A percentile compares a stretch with the other conserved stretches of the same genome.
Evolutionary conservation across 345 rosid genomes (phyloP).

Genomic region (Brassica juncea): DNA sequence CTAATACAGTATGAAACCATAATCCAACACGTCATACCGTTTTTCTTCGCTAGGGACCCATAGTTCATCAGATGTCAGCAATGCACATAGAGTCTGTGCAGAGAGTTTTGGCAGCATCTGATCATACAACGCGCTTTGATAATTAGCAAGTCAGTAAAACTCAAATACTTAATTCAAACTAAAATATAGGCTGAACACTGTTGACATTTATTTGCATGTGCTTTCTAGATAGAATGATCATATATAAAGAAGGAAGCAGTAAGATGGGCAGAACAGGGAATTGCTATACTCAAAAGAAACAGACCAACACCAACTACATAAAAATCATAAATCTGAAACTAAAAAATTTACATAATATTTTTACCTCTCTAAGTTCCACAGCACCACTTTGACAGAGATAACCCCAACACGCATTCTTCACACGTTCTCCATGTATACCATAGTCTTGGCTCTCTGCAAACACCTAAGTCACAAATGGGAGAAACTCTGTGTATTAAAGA

Average conservation of each 20-base stretch:
- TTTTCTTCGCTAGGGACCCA: constrained; percentile 95
- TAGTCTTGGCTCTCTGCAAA: constrained; percentile 99
- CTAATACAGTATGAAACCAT: background rate
- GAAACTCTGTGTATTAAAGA: constrained; percentile 11
- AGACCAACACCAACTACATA: constrained; percentile 3
- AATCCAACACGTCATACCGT: constrained; percentile 55
- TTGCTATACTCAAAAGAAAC: background rate
- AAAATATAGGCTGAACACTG: background rate
- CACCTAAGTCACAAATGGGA: constrained; percentile 53
- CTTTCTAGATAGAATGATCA: constrained; percentile 10
- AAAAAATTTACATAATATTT: constrained; percentile 6
- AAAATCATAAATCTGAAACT: constrained; percentile 6
- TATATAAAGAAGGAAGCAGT: background rate
- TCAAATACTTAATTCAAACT: background rate
- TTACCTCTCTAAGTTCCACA: constrained; percentile 85
- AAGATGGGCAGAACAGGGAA: background rate
- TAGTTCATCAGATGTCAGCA: constrained; percentile 90
- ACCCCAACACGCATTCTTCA: constrained; percentile 96
- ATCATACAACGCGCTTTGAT: constrained; percentile 21
- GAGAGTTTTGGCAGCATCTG: constrained; percentile 96
- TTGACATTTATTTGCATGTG: background rate
- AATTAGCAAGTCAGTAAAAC: constrained; percentile 21
- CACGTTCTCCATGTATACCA: constrained; percentile 94
- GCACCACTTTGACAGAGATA: constrained; percentile 98
- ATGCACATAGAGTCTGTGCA: constrained; percentile 83